These are phyloP conservation scores for Paramarasmius palmivorus DNA, from an alignment of 1,284 basidiomycete genomes.

Conservation along the genomic window DNA sequence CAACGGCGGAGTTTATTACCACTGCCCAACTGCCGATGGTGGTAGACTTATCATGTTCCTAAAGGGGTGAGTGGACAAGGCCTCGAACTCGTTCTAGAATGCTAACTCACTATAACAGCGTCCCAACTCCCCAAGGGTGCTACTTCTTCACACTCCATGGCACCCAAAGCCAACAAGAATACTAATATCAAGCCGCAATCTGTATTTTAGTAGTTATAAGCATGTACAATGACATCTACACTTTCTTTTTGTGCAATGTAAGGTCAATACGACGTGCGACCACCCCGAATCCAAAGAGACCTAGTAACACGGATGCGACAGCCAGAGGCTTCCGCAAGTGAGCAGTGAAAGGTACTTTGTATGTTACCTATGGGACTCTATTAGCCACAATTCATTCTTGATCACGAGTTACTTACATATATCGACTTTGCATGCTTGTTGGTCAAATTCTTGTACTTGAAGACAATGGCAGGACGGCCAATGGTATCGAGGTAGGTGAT, in stretches of 20 bases:
- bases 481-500: conserved; percentile 93
- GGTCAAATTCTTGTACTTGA: conserved; percentile 77
- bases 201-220: neutral
- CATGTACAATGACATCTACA: conserved; percentile 21
- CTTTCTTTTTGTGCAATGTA: conserved; percentile 56
- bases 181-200: conserved; percentile 15
- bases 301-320: conserved; percentile 68
- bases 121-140: conserved; percentile 36
- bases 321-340: conserved; percentile 84
- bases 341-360: conserved; percentile 75
- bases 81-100: neutral
- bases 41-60: conserved; percentile 48
- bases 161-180: conserved; percentile 27
- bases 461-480: conserved; percentile 79
- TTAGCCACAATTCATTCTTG: conserved; percentile 15
- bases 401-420: conserved; percentile 53
- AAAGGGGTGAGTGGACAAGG: conserved; percentile 38
- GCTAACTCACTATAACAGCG: conserved; percentile 18
- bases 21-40: conserved; percentile 39
- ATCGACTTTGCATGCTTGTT: conserved; percentile 77
- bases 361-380: conserved; percentile 73
- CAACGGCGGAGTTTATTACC: conserved; percentile 53
- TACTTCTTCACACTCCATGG: conserved; percentile 49
- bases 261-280: conserved; percentile 66
- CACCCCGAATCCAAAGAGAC: conserved; percentile 63